A percentile compares a stretch with the other conserved stretches of the same genome.
phyloP scores from a whole-genome alignment of 441 rosid species.

The Gossypium gossypioides region DNA sequence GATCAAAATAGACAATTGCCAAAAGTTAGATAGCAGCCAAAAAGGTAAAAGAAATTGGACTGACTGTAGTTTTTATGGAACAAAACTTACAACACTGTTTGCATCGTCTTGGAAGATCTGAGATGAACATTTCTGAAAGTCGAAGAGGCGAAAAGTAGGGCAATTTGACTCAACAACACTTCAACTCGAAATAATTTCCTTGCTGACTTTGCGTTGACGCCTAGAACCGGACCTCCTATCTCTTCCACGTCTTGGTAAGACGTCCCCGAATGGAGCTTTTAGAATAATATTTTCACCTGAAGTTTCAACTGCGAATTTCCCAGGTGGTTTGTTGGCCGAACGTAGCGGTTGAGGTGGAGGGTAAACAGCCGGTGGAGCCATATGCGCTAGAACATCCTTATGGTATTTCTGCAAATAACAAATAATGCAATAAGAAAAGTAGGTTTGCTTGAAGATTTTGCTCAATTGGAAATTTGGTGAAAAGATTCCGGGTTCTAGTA shows the following conservation, averaged over 20 bases:
- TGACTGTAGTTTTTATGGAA: slow-evolving; percentile 14
- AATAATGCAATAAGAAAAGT: background rate
- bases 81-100: slow-evolving; percentile 14
- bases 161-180: slow-evolving; percentile 13
- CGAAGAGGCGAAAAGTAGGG: slow-evolving; percentile 28
- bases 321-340: slow-evolving; percentile 27
- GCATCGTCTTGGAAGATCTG: slow-evolving; percentile 23
- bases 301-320: slow-evolving; percentile 26
- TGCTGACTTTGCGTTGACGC: slow-evolving; percentile 59
- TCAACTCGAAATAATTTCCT: slow-evolving; percentile 30
- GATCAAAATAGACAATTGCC: slow-evolving; percentile 10
- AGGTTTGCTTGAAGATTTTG: background rate
- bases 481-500: background rate
- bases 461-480: background rate
- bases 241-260: slow-evolving; percentile 41
- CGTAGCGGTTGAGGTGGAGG: slow-evolving; percentile 37
- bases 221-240: slow-evolving; percentile 52
- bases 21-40: slow-evolving; percentile 8
- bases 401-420: slow-evolving; percentile 60
- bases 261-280: slow-evolving; percentile 21
- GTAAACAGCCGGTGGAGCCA: slow-evolving; percentile 28
- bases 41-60: background rate
- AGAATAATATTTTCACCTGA: slow-evolving; percentile 17
- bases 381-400: slow-evolving; percentile 44
- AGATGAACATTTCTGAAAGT: slow-evolving; percentile 13